Evolutionary conservation across 106 monocot species (phyloP), one percentile per base, ranked within the genome.

Genomic region (Phalaenopsis equestris): DNA sequence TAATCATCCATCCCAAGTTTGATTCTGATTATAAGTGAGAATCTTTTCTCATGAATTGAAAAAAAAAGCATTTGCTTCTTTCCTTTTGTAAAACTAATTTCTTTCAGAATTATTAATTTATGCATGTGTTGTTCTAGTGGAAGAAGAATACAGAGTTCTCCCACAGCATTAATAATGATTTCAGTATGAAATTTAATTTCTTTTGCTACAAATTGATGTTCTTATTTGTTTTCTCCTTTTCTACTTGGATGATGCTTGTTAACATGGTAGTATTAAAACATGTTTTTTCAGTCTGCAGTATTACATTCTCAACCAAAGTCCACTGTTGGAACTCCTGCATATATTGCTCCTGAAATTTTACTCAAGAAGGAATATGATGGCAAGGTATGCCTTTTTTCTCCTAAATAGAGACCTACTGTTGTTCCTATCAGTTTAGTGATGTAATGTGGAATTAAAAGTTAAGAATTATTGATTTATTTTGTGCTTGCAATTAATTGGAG

Each of bases 281-380:
- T 72, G 36, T 14, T 38, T 36, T 72, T 72, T 41, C 72, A 72
- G 72, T 72, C 72, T 38, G 21, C 72, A 72, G 72, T 72, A 38
- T 72, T 72, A 41, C 72, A 72, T 39, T 72, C 72, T 39, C 37
- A 72, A 72, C 72, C 72, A 39, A 72, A 72, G 10, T 72, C 72
- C 14, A 72, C 72, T 14, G 72, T 72, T 72, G 72, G 72, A 16
- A 72, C 72, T 72, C 72, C 72, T 36, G 72, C 72, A 72, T 72
- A 72, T 72, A 72, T 72, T 72, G 72, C 72, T 72, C 72, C 72
- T 39, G 72, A 72, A 72, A 41, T 72, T 72, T 72, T 72, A 41
- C 30, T 41, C 36, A 72, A 72, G 72, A 72, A 72, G 39, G 72
- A 72, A 72, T 72, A 72, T 72, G 72, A 72, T 72, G 72, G 72